phyloP scores from a whole-genome alignment of 2,329 filamentous ascomycete genomes.

The Monilinia laxa region DNA sequence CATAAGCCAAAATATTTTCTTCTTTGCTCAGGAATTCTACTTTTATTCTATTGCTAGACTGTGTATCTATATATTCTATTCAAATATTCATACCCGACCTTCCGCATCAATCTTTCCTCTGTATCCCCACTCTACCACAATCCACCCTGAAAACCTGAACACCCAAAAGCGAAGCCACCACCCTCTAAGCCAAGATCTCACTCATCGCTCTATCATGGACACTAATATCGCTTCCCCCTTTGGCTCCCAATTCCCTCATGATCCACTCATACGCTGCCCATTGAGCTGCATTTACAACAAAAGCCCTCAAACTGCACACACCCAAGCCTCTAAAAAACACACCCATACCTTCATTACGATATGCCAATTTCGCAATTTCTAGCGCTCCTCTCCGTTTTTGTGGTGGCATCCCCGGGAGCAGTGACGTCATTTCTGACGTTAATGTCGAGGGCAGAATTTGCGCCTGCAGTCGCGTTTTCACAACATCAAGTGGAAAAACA shows the following conservation, averaged over 20 bases:
- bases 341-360: slow-evolving; percentile 58
- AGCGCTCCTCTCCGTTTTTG: slow-evolving; percentile 52
- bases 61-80: not conserved
- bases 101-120: not conserved
- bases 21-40: not conserved
- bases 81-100: not conserved
- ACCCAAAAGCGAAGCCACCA: not conserved
- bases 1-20: not conserved
- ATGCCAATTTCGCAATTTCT: slow-evolving; percentile 64
- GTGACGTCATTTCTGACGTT: slow-evolving; percentile 35
- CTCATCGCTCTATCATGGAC: slow-evolving; percentile 1
- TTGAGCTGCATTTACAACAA: slow-evolving; percentile 89
- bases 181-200: slow-evolving; percentile 10
- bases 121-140: not conserved
- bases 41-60: not conserved
- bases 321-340: slow-evolving; percentile 74
- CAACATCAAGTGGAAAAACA: slow-evolving; percentile 85
- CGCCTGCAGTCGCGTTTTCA: slow-evolving; percentile 90
- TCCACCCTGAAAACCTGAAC: no score
- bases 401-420: slow-evolving; percentile 38
- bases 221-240: slow-evolving; percentile 18
- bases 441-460: slow-evolving; percentile 47
- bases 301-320: slow-evolving; percentile 81
- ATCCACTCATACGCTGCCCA: slow-evolving; percentile 92
- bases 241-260: slow-evolving; percentile 57